These are phyloP conservation scores for Xylariaceae sp. DNA, from an alignment of 2,329 filamentous ascomycete genomes.

Conservation along the genomic window DNA sequence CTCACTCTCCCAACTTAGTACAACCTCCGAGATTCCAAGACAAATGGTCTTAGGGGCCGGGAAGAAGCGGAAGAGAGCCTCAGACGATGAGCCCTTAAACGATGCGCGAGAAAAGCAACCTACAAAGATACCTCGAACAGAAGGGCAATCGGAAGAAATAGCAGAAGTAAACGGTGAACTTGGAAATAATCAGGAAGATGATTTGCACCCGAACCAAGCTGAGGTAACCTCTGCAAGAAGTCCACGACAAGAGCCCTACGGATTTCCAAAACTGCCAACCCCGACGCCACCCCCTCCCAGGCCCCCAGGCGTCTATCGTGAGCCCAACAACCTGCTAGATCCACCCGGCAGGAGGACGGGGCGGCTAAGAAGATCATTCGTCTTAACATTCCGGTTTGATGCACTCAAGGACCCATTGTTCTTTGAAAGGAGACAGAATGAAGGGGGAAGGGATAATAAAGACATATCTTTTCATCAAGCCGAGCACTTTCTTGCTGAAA, in stretches of 20 bases:
- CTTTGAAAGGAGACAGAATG: conserved; percentile 6
- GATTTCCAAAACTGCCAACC: neutral
- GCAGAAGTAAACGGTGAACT: neutral
- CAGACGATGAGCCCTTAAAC: conserved; percentile 7
- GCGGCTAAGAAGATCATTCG: conserved; percentile 35
- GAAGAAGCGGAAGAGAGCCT: conserved; percentile 15
- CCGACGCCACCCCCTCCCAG: conserved; percentile 5
- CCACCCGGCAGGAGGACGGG: conserved; percentile 30
- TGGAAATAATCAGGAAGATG: neutral
- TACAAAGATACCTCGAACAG: conserved; percentile 11
- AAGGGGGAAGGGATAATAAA: neutral
- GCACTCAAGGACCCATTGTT: conserved; percentile 32
- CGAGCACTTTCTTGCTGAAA: neutral
- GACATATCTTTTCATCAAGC: neutral
- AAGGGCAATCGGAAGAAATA: neutral
- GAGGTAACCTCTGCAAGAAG: neutral
- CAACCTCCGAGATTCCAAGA: neutral
- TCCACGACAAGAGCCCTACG: neutral
- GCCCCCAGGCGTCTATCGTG: conserved; percentile 33
- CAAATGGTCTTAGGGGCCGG: neutral
- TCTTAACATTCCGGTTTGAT: conserved; percentile 34
- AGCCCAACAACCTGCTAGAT: conserved; percentile 33
- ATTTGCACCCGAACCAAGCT: neutral
- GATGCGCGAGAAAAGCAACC: conserved; percentile 3
- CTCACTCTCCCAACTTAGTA: conserved; percentile 24